Percentiles rank a stretch among this genome's conserved stretches.
phyloP scores from a whole-genome alignment of 768 basidiomycete genomes.

The Termitomyces sp. region DNA sequence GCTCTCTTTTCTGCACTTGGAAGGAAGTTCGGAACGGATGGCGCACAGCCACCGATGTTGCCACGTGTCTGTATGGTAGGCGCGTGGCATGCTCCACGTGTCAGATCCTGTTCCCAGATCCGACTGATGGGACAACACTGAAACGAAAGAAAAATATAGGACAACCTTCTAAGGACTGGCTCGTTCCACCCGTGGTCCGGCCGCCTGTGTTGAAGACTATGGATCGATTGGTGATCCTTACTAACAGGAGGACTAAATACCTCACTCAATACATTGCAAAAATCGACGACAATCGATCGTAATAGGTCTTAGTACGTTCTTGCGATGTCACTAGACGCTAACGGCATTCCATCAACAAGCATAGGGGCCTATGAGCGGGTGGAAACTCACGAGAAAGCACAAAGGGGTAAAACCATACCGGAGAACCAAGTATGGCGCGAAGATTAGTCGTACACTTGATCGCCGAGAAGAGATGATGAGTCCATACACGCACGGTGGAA shows the following conservation, averaged over 20 bases:
- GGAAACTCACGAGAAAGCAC: not conserved
- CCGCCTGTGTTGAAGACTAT: slow-evolving; percentile 1
- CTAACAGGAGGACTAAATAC: slow-evolving; percentile 3
- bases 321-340: not conserved
- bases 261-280: slow-evolving; percentile 1
- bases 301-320: not conserved
- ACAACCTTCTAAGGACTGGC: not conserved
- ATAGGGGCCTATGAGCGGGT: not conserved
- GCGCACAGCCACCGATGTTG: slow-evolving; percentile 22
- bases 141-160: slow-evolving; percentile 5
- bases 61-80: slow-evolving; percentile 23
- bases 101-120: slow-evolving; percentile 12
- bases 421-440: not conserved
- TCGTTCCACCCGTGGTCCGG: slow-evolving; percentile 1
- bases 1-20: slow-evolving; percentile 12
- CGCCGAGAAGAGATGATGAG: slow-evolving; percentile 10
- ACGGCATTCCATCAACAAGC: not conserved
- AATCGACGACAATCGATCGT: not conserved
- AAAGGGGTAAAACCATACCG: not conserved
- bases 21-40: slow-evolving; percentile 32
- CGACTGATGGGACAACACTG: slow-evolving; percentile 5
- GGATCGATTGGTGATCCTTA: slow-evolving; percentile 9
- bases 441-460: slow-evolving; percentile 19
- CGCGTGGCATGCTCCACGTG: slow-evolving; percentile 32
- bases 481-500: not conserved